Evolutionary conservation across 2,329 filamentous ascomycete species (phyloP).

Genomic region (Nigrospora sphaerica): DNA sequence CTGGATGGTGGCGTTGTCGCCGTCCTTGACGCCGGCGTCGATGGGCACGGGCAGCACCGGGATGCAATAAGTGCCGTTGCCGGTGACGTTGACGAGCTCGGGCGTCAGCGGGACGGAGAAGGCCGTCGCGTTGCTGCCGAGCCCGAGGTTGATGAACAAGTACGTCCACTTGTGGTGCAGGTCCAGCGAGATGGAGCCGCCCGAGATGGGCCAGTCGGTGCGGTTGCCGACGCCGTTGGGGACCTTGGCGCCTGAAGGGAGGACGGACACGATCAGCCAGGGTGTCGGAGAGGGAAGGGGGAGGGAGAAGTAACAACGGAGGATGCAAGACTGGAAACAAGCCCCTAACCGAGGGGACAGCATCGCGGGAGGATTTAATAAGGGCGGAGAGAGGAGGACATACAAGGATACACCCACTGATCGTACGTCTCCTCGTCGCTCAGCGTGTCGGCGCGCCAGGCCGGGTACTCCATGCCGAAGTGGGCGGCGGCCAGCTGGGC

Average conservation of each 20-base stretch:
- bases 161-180: conserved; percentile 47
- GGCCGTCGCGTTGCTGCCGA: conserved; percentile 44
- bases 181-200: conserved; percentile 38
- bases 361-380: no score
- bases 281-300: no score
- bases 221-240: conserved; percentile 34
- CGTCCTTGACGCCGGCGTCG: conserved; percentile 45
- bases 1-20: conserved; percentile 60
- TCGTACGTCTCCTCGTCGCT: conserved; percentile 30
- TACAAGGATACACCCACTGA: conserved; percentile 47
- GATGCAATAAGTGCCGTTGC: conserved; percentile 59
- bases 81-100: conserved; percentile 50
- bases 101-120: conserved; percentile 65
- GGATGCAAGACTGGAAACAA: no score
- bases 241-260: conserved; percentile 36
- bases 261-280: not conserved
- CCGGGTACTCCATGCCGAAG: conserved; percentile 39
- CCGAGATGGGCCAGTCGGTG: conserved; percentile 46
- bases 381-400: conserved; percentile 7
- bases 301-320: no score
- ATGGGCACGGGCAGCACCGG: conserved; percentile 48
- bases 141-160: conserved; percentile 45
- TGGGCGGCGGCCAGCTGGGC: conserved; percentile 35
- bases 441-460: conserved; percentile 42
- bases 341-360: no score